Evolutionary conservation across 2,329 filamentous ascomycete genomes (phyloP).

Genomic region (Aspergillus piperis): DNA sequence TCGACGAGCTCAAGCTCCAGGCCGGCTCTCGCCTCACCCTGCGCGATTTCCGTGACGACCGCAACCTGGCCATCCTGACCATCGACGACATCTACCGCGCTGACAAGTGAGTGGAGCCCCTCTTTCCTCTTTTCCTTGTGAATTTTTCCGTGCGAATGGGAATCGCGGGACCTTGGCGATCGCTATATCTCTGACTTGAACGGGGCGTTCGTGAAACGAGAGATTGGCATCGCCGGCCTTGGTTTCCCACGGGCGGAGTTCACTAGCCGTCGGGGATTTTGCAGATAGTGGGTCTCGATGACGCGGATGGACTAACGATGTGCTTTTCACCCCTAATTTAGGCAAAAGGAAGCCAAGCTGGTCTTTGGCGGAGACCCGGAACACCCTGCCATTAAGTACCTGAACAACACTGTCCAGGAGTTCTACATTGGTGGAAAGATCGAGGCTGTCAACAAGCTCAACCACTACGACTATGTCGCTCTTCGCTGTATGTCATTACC

Average conservation of each 20-base stretch:
- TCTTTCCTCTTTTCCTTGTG: background rate
- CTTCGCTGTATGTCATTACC: slow-evolving; percentile 70
- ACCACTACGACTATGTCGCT: slow-evolving; percentile 99
- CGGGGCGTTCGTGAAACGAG: background rate
- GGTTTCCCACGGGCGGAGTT: slow-evolving; percentile 3
- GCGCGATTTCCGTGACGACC: slow-evolving; percentile 93
- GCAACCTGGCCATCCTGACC: slow-evolving; percentile 91
- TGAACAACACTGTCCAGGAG: slow-evolving; percentile 76
- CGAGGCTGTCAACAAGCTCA: slow-evolving; percentile 89
- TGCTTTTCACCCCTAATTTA: slow-evolving; percentile 39
- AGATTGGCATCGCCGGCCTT: slow-evolving; percentile 1
- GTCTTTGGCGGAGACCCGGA: slow-evolving; percentile 92
- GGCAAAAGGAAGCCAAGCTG: slow-evolving; percentile 83
- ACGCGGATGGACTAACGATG: slow-evolving; percentile 27
- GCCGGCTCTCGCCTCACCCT: slow-evolving; percentile 80
- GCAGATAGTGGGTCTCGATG: slow-evolving; percentile 27
- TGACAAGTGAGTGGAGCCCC: slow-evolving; percentile 70
- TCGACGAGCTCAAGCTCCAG: slow-evolving; percentile 75
- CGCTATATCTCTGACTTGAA: slow-evolving; percentile 7
- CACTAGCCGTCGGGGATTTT: slow-evolving; percentile 3
- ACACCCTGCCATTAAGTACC: slow-evolving; percentile 90
- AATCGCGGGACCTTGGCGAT: background rate
- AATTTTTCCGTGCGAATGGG: background rate
- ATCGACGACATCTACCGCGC: slow-evolving; percentile 94
- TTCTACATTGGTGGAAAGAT: slow-evolving; percentile 96